Percentiles rank a stretch among this genome's conserved stretches.
Conservation (phyloP, 768 basidiomycete genomes). For the Leccinum sublutescens region DNA sequence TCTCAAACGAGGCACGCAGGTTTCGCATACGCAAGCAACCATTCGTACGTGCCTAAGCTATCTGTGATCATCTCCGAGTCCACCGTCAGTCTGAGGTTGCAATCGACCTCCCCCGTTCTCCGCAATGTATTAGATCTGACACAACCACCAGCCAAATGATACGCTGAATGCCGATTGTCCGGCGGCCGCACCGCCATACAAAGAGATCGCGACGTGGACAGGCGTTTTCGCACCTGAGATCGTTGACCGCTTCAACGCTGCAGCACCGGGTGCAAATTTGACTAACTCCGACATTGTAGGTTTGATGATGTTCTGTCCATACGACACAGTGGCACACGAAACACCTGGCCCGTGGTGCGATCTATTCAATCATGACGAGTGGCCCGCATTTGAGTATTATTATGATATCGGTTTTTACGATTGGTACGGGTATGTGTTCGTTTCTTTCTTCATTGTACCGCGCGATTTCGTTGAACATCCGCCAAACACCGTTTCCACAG, state of each 20-base stretch:
- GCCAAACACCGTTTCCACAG: constrained; percentile 32
- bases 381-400: constrained; percentile 60
- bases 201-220: constrained; percentile 44
- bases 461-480: background rate
- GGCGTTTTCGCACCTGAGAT: constrained; percentile 52
- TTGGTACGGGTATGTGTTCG: constrained; percentile 46
- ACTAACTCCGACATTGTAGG: constrained; percentile 49
- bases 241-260: constrained; percentile 52
- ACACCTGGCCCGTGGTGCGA: constrained; percentile 61
- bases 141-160: constrained; percentile 45
- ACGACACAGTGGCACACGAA: constrained; percentile 58
- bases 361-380: constrained; percentile 61
- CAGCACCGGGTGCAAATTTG: constrained; percentile 63
- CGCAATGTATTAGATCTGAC: background rate
- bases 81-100: constrained; percentile 34
- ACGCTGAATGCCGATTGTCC: constrained; percentile 67
- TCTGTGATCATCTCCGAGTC: constrained; percentile 56
- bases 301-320: constrained; percentile 71
- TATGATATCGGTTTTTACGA: constrained; percentile 77
- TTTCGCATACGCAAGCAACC: constrained; percentile 51
- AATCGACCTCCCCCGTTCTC: background rate
- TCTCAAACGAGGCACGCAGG: constrained; percentile 1
- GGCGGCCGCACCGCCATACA: constrained; percentile 31
- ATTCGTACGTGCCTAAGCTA: constrained; percentile 43
- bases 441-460: background rate